A percentile compares a stretch with the other conserved stretches of the same genome.
Conservation (phyloP, 768 basidiomycete species). For the Tephrocybe sp. region DNA sequence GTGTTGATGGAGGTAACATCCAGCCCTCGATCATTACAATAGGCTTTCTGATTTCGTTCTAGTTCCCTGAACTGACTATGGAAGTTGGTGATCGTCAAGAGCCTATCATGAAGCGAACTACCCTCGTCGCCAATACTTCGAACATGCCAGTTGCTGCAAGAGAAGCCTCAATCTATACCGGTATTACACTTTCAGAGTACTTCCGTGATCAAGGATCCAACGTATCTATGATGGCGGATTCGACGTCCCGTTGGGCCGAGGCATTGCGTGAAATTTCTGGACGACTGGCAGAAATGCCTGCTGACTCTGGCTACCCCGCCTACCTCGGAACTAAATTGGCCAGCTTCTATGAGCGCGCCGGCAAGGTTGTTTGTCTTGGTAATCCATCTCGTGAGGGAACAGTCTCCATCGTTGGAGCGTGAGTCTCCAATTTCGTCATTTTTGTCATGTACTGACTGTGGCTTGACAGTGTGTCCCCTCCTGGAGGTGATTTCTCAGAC, state of each 20-base stretch:
- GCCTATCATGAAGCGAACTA: slow-evolving; percentile 99
- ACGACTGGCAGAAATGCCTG: slow-evolving; percentile 99
- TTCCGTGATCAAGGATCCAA: slow-evolving; percentile 99
- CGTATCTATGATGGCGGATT: slow-evolving; percentile 99
- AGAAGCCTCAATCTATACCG: slow-evolving; percentile 99
- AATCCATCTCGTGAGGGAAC: slow-evolving; percentile 87
- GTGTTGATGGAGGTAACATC: slow-evolving; percentile 89
- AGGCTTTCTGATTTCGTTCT: slow-evolving; percentile 1
- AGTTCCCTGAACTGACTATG: slow-evolving; percentile 93
- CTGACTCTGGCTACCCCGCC: slow-evolving; percentile 98
- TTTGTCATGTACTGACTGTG: slow-evolving; percentile 6
- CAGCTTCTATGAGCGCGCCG: slow-evolving; percentile 97
- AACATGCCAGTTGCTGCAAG: slow-evolving; percentile 99
- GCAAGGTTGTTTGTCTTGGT: slow-evolving; percentile 91
- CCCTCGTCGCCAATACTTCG: slow-evolving; percentile 97
- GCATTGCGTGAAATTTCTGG: slow-evolving; percentile 99
- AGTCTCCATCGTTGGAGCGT: slow-evolving; percentile 99
- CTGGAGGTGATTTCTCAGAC: slow-evolving; percentile 99
- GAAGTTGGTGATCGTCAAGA: slow-evolving; percentile 91
- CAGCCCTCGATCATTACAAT: slow-evolving; percentile 1
- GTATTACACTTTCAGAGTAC: slow-evolving; percentile 98
- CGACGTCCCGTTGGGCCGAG: slow-evolving; percentile 98
- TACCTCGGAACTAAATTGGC: slow-evolving; percentile 95
- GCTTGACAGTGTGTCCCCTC: slow-evolving; percentile 83
- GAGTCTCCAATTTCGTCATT: slow-evolving; percentile 35